Conservation (phyloP, 495 filamentous ascomycete genomes). For the Podospora appendiculata region DNA sequence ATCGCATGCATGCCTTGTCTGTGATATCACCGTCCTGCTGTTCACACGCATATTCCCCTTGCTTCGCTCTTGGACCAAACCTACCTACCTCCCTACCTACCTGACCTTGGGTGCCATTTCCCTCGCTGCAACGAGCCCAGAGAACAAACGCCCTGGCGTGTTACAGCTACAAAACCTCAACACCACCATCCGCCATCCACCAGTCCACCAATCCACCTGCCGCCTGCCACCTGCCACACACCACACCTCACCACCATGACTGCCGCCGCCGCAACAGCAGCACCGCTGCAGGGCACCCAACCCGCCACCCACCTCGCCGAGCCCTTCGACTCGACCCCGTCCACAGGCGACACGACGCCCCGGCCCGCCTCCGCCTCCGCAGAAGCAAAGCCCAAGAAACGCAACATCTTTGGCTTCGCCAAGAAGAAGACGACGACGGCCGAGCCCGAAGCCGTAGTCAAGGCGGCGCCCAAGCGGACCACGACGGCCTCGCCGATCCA, state of each 20-base stretch:
- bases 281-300: slow-evolving; percentile 10
- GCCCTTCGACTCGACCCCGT: slow-evolving; percentile 19
- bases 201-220: too few relatives aligned
- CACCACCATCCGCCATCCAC: too few relatives aligned
- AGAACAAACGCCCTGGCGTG: too few relatives aligned
- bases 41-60: too few relatives aligned
- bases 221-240: not conserved
- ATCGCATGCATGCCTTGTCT: too few relatives aligned
- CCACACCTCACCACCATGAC: slow-evolving; percentile 16
- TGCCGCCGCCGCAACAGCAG: slow-evolving; percentile 14
- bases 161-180: too few relatives aligned
- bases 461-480: slow-evolving; percentile 20
- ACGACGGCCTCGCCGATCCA: slow-evolving; percentile 36
- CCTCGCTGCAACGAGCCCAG: too few relatives aligned
- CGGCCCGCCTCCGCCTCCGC: slow-evolving; percentile 24
- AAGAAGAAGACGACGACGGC: slow-evolving; percentile 47
- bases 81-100: too few relatives aligned
- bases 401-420: slow-evolving; percentile 53
- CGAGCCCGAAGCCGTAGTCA: slow-evolving; percentile 34
- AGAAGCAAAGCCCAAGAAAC: slow-evolving; percentile 40
- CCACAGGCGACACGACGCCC: slow-evolving; percentile 27
- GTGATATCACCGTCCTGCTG: too few relatives aligned
- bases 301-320: slow-evolving; percentile 22
- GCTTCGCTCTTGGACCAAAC: too few relatives aligned
- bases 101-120: too few relatives aligned